Evolutionary conservation across 2,329 filamentous ascomycete species (phyloP), one percentile per base, ranked within the genome.

Genomic region (Bipolaris cookei): DNA sequence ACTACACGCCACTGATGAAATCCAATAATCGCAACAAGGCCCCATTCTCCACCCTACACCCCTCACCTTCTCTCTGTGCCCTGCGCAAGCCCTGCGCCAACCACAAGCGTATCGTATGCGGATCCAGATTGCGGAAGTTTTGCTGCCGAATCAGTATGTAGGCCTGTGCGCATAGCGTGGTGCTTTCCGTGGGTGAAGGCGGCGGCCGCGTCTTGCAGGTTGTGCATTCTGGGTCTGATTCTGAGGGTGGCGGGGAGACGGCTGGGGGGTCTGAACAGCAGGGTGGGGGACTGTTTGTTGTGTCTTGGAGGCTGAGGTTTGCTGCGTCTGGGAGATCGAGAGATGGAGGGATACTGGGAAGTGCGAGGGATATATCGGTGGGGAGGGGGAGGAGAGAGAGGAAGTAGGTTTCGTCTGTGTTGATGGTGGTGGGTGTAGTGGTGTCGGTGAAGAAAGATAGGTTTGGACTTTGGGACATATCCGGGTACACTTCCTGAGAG

Each of bases 1-100:
- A 13, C 62, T 38, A 69, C 20, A 69, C 28, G 11, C 71, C 69
- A 64, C 73, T 75, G 16, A 76, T 76, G 54, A 69, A 73, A 65
- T 75, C 72, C 58, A 76, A 59, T 62, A 76, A 59, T 8, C 69
- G 49, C 59, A 73, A 58, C 59, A 76, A 59, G 13, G 66, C 68
- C 6, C 69, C 67, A 62, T 76, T 74, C 53, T 76, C 73, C 3
- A 76, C 72, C 18, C 72, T 60, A 53, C 73, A 76, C 13, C 73
- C 73, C 52, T 76, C 72, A 0, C 72, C 71, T 39, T 65, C 58
- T 18, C 65, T 57, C 50, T 62, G 51, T 42, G 72, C 72, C 2
- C 71, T 30, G 20, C 72, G 32, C 48, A 70, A 65, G 5, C 73
- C 73, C 54, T 71, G 66, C 4, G 65, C 69, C 53, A 76, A 37